These are phyloP conservation scores for Waltiozyma sp. DNA, from an alignment of 1,139 yeast genomes.

Conservation along the genomic window DNA sequence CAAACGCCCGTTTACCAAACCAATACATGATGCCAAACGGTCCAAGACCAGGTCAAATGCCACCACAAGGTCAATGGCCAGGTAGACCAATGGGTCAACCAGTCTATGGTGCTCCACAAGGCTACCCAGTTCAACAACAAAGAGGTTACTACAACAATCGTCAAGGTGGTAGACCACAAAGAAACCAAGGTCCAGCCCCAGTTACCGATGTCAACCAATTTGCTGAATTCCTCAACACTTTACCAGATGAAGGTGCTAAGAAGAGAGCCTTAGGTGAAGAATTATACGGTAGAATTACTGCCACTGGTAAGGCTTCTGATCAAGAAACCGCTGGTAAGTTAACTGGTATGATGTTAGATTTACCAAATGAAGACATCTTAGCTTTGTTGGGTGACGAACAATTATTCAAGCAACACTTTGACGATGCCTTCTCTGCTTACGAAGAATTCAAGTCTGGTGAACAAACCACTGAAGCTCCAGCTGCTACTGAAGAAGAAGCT, in stretches of 20 bases:
- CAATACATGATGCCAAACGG: conserved; percentile 65
- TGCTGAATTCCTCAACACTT: conserved; percentile 45
- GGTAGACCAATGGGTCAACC: conserved; percentile 61
- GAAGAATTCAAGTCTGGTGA: conserved; percentile 58
- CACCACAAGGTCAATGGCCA: conserved; percentile 67
- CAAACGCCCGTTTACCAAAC: conserved; percentile 81
- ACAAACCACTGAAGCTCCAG: conserved; percentile 5
- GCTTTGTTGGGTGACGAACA: conserved; percentile 84
- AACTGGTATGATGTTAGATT: conserved; percentile 97
- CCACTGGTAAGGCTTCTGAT: conserved; percentile 78
- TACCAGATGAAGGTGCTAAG: conserved; percentile 72
- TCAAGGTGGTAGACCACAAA: conserved; percentile 22
- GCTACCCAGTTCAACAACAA: conserved; percentile 36
- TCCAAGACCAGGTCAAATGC: conserved; percentile 38
- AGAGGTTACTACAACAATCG: conserved; percentile 15
- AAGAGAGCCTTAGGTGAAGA: conserved; percentile 97
- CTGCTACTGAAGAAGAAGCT: conserved; percentile 5
- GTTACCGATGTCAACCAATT: conserved; percentile 14
- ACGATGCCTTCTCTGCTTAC: conserved; percentile 91
- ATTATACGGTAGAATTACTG: conserved; percentile 86
- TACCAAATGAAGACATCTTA: conserved; percentile 86
- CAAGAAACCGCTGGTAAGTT: conserved; percentile 97
- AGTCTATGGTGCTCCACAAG: conserved; percentile 75
- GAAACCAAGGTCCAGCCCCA: conserved; percentile 17
- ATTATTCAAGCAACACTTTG: conserved; percentile 82